These are phyloP conservation scores for Caryopteris hybrid DNA, from an alignment of 305 asterid species.

Conservation along the genomic window DNA sequence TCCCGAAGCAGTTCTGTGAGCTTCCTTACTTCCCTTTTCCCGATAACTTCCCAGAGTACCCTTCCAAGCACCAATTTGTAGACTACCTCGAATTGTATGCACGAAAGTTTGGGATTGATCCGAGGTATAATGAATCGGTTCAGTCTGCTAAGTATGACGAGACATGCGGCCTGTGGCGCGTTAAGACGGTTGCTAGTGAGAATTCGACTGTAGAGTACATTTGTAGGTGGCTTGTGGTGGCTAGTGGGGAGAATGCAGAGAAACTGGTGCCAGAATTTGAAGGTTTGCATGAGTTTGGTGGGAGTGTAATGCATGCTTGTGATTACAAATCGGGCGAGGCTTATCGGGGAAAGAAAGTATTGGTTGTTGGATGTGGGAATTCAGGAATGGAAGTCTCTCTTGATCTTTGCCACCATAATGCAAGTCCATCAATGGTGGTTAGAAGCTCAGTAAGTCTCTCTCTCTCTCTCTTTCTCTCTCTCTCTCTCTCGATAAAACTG, in stretches of 20 bases:
- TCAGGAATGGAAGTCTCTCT: constrained; percentile 91
- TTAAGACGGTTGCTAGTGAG: constrained; percentile 30
- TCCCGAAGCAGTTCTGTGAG: constrained; percentile 73
- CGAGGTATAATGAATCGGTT: constrained; percentile 69
- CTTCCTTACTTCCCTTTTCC: constrained; percentile 70
- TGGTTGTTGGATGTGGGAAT: constrained; percentile 87
- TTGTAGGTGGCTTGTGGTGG: constrained; percentile 87
- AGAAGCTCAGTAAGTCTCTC: constrained; percentile 62
- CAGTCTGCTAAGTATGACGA: constrained; percentile 65
- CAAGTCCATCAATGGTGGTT: constrained; percentile 75
- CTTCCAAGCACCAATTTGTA: constrained; percentile 68
- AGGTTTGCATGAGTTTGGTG: constrained; percentile 59
- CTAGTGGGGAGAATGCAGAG: constrained; percentile 88
- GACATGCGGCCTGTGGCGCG: constrained; percentile 69
- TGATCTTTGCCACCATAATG: constrained; percentile 78
- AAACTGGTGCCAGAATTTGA: constrained; percentile 61
- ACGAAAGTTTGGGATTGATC: constrained; percentile 40
- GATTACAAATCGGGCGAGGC: constrained; percentile 70
- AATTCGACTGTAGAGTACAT: constrained; percentile 48
- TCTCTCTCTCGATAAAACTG: neutral
- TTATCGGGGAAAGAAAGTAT: constrained; percentile 49
- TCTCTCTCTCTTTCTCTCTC: neutral
- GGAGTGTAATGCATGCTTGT: constrained; percentile 70
- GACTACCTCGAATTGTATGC: constrained; percentile 65
- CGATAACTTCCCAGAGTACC: constrained; percentile 57